Base-by-base conservation (phyloP, 2,329 filamentous ascomycete genomes). In the Zymoseptoria pseudotritici region DNA sequence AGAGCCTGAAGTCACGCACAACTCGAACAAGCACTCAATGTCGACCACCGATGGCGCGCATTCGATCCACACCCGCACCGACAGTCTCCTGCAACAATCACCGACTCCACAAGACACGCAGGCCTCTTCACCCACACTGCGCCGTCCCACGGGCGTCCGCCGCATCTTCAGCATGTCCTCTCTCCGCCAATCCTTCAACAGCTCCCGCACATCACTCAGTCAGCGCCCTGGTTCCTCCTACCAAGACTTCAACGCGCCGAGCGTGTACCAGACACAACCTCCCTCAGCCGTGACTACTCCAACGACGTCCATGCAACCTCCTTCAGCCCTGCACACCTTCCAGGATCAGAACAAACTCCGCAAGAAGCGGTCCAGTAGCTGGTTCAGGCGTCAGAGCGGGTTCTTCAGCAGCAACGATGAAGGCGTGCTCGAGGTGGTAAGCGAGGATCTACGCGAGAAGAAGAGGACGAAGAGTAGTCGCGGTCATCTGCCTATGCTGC, bases 301-400 rank as follows among this genome's bases (percentile, higher is more conserved):
- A 57, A 55, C 59, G 54, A 56, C 54, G 20, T 60, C 55, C 63
- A 53, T 29, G 22, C 22, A 53, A n/a, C 52, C 52, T 13, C 22
- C 52, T n/a, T 59, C 57, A 36, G 36, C 36, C 17, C 42, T 58
- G 50, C 61, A 58, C 49, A 59, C 58, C 22, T 59, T 54, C 26
- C 51, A 56, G 50, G 52, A 59, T 21, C 55, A 58, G 9, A 49
- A 57, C 13, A 56, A 54, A 20, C 62, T 72, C 36, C 63, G 67
- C 46, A 67, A 68, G 60, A 67, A 66, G 59, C 69, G 70, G 51
- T 69, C 67, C 20, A 69, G 67, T 59, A 70, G 64, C 58, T 74
- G 72, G 72, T 74, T 74, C 68, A 69, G 65, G 62, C 69, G 72
- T 52, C 71, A 70, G 63, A 73, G 71, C 59, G 64, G 67, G 46